Evolutionary conservation across 164 flowering plant species (phyloP), one percentile per base, ranked within the genome.

Genomic region (Magnolia sinica): DNA sequence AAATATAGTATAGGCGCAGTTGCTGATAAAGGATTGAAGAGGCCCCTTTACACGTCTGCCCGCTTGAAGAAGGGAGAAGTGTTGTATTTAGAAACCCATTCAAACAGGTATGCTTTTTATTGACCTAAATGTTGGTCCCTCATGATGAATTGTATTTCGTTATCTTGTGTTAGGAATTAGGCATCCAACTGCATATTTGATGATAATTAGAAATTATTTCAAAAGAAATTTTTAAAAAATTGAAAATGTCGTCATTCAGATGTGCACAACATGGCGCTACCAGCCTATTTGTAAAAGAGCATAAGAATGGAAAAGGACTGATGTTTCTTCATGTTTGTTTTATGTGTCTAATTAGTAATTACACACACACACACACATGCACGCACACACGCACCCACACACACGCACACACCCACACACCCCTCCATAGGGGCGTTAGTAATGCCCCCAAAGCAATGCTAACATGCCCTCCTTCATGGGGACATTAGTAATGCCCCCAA

Each of bases 41-140:
- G 87, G 85, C 91, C 97, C 27, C 86, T 89, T 11, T 96, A 82
- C 80, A 94, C 99, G 65, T 94, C 98, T 76, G 98, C 99, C 24
- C 91, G 99, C 55, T 82, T 96, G 91, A 96, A 96, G 87, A 96
- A 93, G 87, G 99, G 98, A 77, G 98, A 94, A 83, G 99, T 96
- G 78, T 76, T 96, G 66, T 94, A 94, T 79, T 72, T 96, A 65
- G 99, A 96, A 83, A 96, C 97, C 64, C 97, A 88, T 87, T 78
- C 91, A 22, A 80, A 87, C 89, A 94, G 99, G 99, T 96, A 88
- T 64, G 31, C 8, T 37, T 49, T 19, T 74, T 50, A 50, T 29
- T 58, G 37, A 51, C 3, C 63, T 11, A 49, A 50, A 50, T 70
- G 24, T 20, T 16, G 18, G 61, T 55, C 61, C 61, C 1, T 55